A percentile compares a stretch with the other conserved stretches of the same genome.
Conservation (phyloP, 768 basidiomycete species). For the Trametes meyenii region DNA sequence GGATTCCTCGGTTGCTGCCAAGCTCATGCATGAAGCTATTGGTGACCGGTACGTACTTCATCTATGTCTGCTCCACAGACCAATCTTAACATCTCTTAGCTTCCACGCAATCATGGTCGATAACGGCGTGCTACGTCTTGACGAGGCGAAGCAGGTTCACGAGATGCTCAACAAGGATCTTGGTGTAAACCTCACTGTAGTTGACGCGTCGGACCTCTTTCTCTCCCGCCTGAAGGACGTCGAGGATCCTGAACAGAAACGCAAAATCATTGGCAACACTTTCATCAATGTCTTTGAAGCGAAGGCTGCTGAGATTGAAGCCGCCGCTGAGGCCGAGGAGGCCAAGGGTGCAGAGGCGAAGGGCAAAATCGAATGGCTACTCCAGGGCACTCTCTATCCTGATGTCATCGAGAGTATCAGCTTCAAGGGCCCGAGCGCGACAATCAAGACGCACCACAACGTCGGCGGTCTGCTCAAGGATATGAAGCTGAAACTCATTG, state of each 20-base stretch:
- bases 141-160: constrained; percentile 90
- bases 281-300: constrained; percentile 97
- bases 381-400: constrained; percentile 97
- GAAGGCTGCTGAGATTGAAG: constrained; percentile 91
- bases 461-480: constrained; percentile 94
- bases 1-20: constrained; percentile 97
- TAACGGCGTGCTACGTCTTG: constrained; percentile 92
- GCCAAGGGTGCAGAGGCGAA: constrained; percentile 67
- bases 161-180: constrained; percentile 92
- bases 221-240: constrained; percentile 85
- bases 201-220: constrained; percentile 95
- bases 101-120: constrained; percentile 99
- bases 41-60: constrained; percentile 74
- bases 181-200: constrained; percentile 94
- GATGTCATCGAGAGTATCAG: constrained; percentile 99
- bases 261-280: constrained; percentile 98
- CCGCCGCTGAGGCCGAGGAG: constrained; percentile 76
- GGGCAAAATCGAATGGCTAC: constrained; percentile 93
- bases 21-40: constrained; percentile 99
- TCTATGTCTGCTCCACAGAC: neutral
- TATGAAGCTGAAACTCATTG: constrained; percentile 99
- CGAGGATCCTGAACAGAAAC: constrained; percentile 95
- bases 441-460: constrained; percentile 99
- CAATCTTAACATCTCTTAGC: constrained; percentile 42
- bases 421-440: constrained; percentile 98